Evolutionary conservation across 2,329 filamentous ascomycete species (phyloP).

Genomic region (Hypoxylon sp.): DNA sequence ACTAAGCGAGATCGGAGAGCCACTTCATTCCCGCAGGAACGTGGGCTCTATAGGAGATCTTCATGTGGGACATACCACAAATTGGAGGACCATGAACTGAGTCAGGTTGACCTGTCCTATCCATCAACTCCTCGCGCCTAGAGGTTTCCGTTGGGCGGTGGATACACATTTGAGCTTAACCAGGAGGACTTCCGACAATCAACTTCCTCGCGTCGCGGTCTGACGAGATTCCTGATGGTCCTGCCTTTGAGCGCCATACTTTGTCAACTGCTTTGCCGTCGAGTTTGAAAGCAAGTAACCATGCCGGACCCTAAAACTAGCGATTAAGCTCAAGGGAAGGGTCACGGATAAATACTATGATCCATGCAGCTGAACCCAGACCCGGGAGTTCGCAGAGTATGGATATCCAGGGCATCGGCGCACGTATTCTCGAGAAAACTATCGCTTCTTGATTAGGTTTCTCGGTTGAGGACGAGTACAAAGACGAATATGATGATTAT

Average conservation of each 20-base stretch:
- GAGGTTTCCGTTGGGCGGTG: background rate
- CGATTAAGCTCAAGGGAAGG: background rate
- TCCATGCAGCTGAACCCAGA: background rate
- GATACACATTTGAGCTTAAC: background rate
- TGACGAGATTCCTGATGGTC: background rate
- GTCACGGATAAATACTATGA: background rate
- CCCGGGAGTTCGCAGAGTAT: background rate
- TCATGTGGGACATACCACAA: constrained; percentile 29
- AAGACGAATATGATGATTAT: background rate
- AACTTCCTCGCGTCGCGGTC: background rate
- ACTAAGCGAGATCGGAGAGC: constrained; percentile 39
- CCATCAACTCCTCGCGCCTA: background rate
- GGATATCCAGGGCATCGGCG: background rate
- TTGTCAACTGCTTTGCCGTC: background rate
- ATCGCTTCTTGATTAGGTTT: background rate
- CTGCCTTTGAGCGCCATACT: background rate
- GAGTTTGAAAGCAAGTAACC: background rate
- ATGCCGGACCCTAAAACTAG: background rate
- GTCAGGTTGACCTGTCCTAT: background rate
- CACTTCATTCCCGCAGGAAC: constrained; percentile 21
- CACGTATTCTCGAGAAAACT: background rate
- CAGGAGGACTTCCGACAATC: background rate
- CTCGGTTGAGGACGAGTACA: background rate
- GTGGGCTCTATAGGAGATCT: constrained; percentile 24
- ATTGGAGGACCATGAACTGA: constrained; percentile 16